A percentile compares a stretch with the other conserved stretches of the same genome.
phyloP scores from a whole-genome alignment of 2,329 filamentous ascomycete genomes.

The Phyllosticta citrichinensis region DNA sequence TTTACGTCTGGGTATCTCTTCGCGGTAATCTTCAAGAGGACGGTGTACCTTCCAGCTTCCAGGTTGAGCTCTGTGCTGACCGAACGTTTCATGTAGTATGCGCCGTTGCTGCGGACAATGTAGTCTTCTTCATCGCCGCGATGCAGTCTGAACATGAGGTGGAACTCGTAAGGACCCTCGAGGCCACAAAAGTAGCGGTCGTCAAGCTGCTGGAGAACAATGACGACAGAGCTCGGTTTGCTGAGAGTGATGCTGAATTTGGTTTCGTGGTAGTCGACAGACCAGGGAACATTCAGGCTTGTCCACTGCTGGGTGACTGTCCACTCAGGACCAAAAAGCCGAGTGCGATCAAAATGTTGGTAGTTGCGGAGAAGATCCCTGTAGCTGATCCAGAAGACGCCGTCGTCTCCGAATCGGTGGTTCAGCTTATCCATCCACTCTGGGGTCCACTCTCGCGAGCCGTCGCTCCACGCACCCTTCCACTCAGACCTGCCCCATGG shows the following conservation, averaged over 20 bases:
- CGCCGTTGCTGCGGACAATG: slow-evolving; percentile 45
- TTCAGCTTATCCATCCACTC: slow-evolving; percentile 63
- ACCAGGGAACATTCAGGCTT: slow-evolving; percentile 49
- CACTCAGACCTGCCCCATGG: slow-evolving; percentile 76
- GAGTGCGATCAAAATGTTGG: slow-evolving; percentile 50
- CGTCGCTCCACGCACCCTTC: slow-evolving; percentile 72
- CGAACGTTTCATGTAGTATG: slow-evolving; percentile 55
- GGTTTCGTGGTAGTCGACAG: slow-evolving; percentile 50
- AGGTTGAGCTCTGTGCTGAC: slow-evolving; percentile 68
- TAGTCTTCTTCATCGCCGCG: slow-evolving; percentile 45
- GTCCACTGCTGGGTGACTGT: slow-evolving; percentile 53
- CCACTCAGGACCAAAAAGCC: slow-evolving; percentile 52
- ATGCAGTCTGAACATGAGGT: slow-evolving; percentile 48
- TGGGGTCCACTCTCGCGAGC: slow-evolving; percentile 72
- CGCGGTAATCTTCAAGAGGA: slow-evolving; percentile 64
- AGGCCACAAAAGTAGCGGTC: slow-evolving; percentile 47
- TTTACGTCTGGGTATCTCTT: slow-evolving; percentile 16
- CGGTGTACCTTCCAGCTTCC: slow-evolving; percentile 61
- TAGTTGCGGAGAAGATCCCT: slow-evolving; percentile 49
- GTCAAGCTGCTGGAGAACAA: slow-evolving; percentile 51
- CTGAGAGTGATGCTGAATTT: slow-evolving; percentile 47
- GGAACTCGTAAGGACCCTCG: slow-evolving; percentile 43
- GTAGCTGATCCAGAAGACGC: slow-evolving; percentile 47
- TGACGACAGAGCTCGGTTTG: slow-evolving; percentile 43
- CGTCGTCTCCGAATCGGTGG: slow-evolving; percentile 68